A percentile compares a stretch with the other conserved stretches of the same genome.
phyloP scores from a whole-genome alignment of 768 basidiomycete genomes.

The Gloeophyllum trabeum region DNA sequence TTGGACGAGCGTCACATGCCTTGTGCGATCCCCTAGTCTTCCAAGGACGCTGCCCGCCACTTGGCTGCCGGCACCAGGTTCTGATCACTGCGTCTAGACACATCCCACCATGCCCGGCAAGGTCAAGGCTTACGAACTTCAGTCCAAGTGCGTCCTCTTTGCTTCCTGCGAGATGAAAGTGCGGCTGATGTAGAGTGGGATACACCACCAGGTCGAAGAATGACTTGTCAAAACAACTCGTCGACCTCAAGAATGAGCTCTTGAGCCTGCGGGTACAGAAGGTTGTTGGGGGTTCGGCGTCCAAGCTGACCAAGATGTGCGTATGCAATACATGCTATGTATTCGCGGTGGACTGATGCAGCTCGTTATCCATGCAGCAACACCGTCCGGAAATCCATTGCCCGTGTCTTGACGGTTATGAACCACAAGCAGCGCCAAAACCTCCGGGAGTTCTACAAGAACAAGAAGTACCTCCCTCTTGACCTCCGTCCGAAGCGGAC shows the following conservation, averaged over 20 bases:
- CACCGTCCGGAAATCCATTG: slow-evolving; percentile 96
- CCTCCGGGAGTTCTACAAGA: slow-evolving; percentile 96
- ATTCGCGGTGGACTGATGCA: not conserved
- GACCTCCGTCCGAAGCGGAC: slow-evolving; percentile 98
- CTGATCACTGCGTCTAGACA: too few species aligned
- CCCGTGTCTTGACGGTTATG: slow-evolving; percentile 95
- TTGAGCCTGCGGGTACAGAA: slow-evolving; percentile 92
- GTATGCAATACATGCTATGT: slow-evolving; percentile 21
- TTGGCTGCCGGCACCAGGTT: too few species aligned
- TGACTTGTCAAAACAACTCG: slow-evolving; percentile 90
- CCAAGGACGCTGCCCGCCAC: too few species aligned
- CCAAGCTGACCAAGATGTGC: slow-evolving; percentile 97
- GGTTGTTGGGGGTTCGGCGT: slow-evolving; percentile 90
- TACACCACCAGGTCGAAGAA: slow-evolving; percentile 88
- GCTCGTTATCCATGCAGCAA: slow-evolving; percentile 38
- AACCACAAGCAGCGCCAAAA: slow-evolving; percentile 97
- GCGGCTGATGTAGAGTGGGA: not conserved
- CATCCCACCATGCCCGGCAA: slow-evolving; percentile 66
- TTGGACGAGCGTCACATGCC: too few species aligned
- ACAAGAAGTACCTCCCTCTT: slow-evolving; percentile 91
- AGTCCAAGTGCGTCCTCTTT: slow-evolving; percentile 65
- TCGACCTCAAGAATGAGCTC: slow-evolving; percentile 93
- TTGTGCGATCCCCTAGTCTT: too few species aligned
- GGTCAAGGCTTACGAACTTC: slow-evolving; percentile 94
- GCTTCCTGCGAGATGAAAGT: not conserved